Evolutionary conservation across 495 filamentous ascomycete species (phyloP).

Genomic region (Penicillium ochrochloron): DNA sequence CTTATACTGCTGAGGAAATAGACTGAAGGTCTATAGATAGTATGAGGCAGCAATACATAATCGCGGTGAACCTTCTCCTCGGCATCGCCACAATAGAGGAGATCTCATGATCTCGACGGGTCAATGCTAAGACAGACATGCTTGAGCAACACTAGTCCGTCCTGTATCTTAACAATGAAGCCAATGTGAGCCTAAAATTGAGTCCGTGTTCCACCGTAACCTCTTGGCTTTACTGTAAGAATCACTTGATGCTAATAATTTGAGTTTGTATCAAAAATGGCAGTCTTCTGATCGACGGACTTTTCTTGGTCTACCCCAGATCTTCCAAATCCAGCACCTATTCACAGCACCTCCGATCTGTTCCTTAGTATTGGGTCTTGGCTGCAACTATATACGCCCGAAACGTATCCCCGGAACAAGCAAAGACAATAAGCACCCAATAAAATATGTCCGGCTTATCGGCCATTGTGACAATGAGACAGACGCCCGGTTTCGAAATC

Average conservation of each 20-base stretch:
- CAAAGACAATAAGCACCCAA: background rate
- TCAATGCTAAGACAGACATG: background rate
- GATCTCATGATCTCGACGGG: too few relatives aligned
- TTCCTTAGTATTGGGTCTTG: background rate
- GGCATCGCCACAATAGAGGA: slow-evolving; percentile 6
- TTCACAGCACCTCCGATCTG: background rate
- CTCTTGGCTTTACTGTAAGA: background rate
- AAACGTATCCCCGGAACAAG: background rate
- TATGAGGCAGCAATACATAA: background rate
- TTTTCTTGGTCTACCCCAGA: slow-evolving; percentile 2
- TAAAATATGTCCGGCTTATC: slow-evolving; percentile 8
- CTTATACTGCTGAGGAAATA: slow-evolving; percentile 9
- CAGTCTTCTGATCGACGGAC: background rate
- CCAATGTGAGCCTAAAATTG: background rate
- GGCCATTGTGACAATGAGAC: background rate
- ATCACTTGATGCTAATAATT: background rate
- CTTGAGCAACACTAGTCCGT: background rate
- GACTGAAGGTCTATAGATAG: slow-evolving; percentile 6
- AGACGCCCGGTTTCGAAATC: slow-evolving; percentile 5
- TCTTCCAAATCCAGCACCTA: background rate
- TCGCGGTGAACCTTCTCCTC: background rate
- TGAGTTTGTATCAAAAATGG: background rate
- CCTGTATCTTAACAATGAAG: background rate
- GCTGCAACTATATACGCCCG: background rate
- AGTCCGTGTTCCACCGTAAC: background rate